Evolutionary conservation across 2,329 filamentous ascomycete genomes (phyloP).

Genomic region (Ophiostoma piceae): DNA sequence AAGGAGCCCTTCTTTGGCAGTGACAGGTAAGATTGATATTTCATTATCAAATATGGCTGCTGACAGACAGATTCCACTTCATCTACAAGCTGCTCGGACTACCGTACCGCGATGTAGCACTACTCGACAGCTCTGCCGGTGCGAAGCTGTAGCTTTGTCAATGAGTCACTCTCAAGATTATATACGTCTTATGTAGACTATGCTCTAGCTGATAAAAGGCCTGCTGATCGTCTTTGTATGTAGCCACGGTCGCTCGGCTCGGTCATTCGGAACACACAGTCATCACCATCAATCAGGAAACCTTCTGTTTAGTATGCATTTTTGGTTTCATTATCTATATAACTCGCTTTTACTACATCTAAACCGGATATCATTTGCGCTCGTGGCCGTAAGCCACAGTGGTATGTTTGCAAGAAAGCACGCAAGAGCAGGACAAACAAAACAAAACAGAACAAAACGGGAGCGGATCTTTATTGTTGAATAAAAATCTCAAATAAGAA

Average conservation of each 20-base stretch:
- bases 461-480: no score
- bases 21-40: constrained; percentile 53
- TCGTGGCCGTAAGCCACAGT: constrained; percentile 19
- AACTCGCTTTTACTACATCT: constrained; percentile 8
- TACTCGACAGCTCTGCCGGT: constrained; percentile 7
- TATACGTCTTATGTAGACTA: no score
- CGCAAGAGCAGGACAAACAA: constrained; percentile 6
- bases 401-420: constrained; percentile 9
- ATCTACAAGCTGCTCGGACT: constrained; percentile 63
- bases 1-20: constrained; percentile 72
- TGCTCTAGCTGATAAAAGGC: no score
- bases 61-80: constrained; percentile 53
- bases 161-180: no score
- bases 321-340: neutral
- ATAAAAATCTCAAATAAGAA: constrained; percentile 4
- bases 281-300: neutral
- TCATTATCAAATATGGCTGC: neutral
- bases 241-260: neutral
- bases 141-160: constrained; percentile 9
- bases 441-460: neutral
- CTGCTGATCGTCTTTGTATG: neutral
- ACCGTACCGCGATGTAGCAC: constrained; percentile 49
- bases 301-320: neutral
- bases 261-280: neutral
- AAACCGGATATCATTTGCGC: constrained; percentile 27